These are phyloP conservation scores for Platanus orientalis DNA, from an alignment of 164 flowering plant genomes.

Conservation along the genomic window DNA sequence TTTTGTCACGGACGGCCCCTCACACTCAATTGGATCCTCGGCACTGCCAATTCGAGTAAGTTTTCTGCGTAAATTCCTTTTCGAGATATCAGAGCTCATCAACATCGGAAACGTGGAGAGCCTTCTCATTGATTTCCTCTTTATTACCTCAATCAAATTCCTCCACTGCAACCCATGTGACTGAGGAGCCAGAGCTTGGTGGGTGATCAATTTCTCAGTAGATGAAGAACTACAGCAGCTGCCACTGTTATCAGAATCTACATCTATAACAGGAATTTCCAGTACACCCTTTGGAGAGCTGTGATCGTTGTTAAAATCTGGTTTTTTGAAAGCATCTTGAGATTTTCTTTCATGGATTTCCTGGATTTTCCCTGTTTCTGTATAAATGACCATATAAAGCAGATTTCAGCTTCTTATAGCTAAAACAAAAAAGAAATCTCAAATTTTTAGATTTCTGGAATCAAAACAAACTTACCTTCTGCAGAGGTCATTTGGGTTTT, in stretches of 20 bases:
- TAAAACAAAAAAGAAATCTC: neutral
- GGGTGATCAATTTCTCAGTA: conserved; percentile 7
- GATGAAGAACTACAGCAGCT: conserved; percentile 13
- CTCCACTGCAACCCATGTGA: conserved; percentile 44
- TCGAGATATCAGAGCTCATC: conserved; percentile 36
- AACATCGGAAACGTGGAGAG: conserved; percentile 47
- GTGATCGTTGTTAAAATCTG: conserved; percentile 14
- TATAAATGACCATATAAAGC: neutral
- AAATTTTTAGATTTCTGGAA: neutral
- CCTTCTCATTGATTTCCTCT: conserved; percentile 53
- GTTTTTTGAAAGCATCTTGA: neutral
- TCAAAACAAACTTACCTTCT: conserved; percentile 16
- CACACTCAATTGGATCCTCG: conserved; percentile 33
- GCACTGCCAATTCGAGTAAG: conserved; percentile 34
- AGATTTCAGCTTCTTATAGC: conserved; percentile 3
- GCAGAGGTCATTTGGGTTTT: conserved; percentile 10
- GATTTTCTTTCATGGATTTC: conserved; percentile 24
- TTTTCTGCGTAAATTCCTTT: conserved; percentile 39
- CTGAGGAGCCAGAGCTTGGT: conserved; percentile 6
- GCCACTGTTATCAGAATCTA: conserved; percentile 43
- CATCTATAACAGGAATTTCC: conserved; percentile 37
- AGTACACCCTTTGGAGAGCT: conserved; percentile 61
- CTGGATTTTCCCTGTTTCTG: conserved; percentile 14
- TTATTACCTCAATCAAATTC: conserved; percentile 37
- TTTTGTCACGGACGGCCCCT: conserved; percentile 14